Evolutionary conservation across 306 rosid species (phyloP), one percentile per base, ranked within the genome.

Genomic region (Rosa persica): DNA sequence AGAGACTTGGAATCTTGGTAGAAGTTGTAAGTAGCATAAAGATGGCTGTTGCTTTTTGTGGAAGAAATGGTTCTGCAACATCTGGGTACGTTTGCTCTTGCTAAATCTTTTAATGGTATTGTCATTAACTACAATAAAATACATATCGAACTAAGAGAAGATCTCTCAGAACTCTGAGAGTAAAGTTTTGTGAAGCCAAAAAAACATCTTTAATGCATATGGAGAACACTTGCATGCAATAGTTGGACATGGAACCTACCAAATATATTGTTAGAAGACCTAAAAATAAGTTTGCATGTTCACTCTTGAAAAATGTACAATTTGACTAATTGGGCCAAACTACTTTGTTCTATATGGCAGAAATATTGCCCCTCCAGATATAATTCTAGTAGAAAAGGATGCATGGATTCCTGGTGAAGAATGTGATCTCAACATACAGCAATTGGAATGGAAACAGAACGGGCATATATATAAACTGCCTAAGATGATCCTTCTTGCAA

Each of bases 361-460:
- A 84, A 80, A 84, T 78, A 69, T 72, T 8, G 42, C 79, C 78
- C 93, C 83, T 83, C 90, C 97, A 2, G 99, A 96, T 83, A 83
- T 93, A 70, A 81, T 96, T 73, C 86, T 96, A 74, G 90, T 96
- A 38, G 98, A 96, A 87, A 96, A 93, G 85, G 99, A 96, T 72
- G 83, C 85, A 27, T 91, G 98, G 96, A 77, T 83, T 72, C 76
- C 86, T 40, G 90, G 83, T 72, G 98, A 96, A 82, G 97, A 91
- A 78, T 89, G 86, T 73, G 82, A 83, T 72, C 76, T 87, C 70
- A 83, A 81, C 71, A 48, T 83, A 34, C 74, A 83, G 74, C 87
- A 82, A 69, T 84, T 85, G 76, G 96, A 90, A 65, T 79, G 93
- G 90, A 92, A 89, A 85, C 97, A 81, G 89, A 91, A 89, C 2